phyloP scores from a whole-genome alignment of 257 asterid genomes.

The Solanum sitiens region DNA sequence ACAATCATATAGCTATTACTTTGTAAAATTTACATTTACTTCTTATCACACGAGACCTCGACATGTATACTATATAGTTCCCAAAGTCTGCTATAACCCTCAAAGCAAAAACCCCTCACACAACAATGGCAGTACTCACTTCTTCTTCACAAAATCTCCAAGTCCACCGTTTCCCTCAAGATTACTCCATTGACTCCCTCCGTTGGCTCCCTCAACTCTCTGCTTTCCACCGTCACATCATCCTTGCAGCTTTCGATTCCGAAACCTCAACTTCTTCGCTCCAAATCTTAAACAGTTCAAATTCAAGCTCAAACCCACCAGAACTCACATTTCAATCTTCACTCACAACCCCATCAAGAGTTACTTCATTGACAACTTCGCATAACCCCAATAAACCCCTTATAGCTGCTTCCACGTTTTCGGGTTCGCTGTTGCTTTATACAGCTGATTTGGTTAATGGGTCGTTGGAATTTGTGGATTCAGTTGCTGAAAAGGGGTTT shows the following conservation, averaged over 20 bases:
- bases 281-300: conserved; percentile 17
- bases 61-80: background rate
- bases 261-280: conserved; percentile 48
- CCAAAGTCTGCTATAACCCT: background rate
- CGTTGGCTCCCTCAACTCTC: conserved; percentile 85
- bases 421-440: conserved; percentile 40
- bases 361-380: conserved; percentile 38
- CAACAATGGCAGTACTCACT: conserved; percentile 15
- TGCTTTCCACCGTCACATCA: conserved; percentile 58
- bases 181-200: conserved; percentile 59
- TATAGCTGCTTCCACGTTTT: conserved; percentile 51
- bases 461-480: conserved; percentile 28
- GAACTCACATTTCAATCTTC: conserved; percentile 31
- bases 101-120: background rate
- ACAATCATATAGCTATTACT: background rate
- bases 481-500: conserved; percentile 36
- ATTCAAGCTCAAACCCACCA: background rate
- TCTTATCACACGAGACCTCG: background rate
- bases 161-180: conserved; percentile 50
- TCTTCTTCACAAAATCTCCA: conserved; percentile 10
- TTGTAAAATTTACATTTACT: background rate
- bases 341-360: conserved; percentile 39
- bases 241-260: conserved; percentile 56
- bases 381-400: conserved; percentile 37
- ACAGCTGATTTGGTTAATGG: conserved; percentile 44